Base-by-base conservation (phyloP, 441 rosid genomes). In the Biscutella laevigata region DNA sequence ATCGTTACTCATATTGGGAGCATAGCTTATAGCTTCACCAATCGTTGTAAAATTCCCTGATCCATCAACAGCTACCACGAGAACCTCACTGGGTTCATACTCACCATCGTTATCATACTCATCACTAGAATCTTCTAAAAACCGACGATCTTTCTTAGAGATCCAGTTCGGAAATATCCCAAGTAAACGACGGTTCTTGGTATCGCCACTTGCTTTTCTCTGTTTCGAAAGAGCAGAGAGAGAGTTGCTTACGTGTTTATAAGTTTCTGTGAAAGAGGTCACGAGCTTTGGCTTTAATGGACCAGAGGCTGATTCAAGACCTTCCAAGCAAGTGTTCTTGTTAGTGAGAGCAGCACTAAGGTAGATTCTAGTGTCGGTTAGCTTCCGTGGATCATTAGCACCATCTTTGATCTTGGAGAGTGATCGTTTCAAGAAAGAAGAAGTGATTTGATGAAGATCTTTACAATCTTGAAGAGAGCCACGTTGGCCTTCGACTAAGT, bases 261-360 rank as follows among this genome's bases (percentile, higher is more conserved):
- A 86, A 47, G 90, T 72, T 38, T 24, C 48, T 4, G 15, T 46
- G 25, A 89, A 22, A 16, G 88, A 74, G 34, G 53, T 68, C 19
- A 82, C 68, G 1, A 89, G 54, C 11, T 48, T 46, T 9, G 88
- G 75, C 69, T 78, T 80, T 34, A 70, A 45, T 0, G 85, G 60
- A 41, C 97, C 95, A 0, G 95, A 72, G 30, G 90, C 94, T 4
- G 88, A 73, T 46, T 72, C 73, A 15, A 88, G 73, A 21, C 88
- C 92, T 57, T 89, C 97, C 22, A 86, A 71, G 65, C 97, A 89
- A 3, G 97, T 89, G 65, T 70, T 73, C 78, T 82, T 80, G 84
- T 89, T 89, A 2, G 94, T 89, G n/a, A 86, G 72, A 44, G 86
- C 81, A 16, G 89, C 94, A 19, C 86, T 78, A 0, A 89, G 78